phyloP scores from a whole-genome alignment of 2,329 filamentous ascomycete genomes.

The Acrocalymma vagum region DNA sequence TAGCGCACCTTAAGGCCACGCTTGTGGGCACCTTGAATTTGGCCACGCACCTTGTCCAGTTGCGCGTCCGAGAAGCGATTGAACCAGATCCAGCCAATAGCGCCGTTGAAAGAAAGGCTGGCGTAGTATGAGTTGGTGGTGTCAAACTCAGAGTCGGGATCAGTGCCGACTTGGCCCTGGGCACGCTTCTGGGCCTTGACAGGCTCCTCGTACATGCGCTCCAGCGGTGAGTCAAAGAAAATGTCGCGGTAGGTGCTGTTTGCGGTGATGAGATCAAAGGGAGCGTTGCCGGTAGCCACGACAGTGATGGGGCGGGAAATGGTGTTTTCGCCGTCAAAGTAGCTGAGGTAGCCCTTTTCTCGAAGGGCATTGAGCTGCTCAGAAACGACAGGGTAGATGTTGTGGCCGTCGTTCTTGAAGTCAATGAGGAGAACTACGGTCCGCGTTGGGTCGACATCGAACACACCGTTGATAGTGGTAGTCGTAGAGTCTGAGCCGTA shows the following conservation, averaged over 20 bases:
- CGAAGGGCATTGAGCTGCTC: slow-evolving; percentile 58
- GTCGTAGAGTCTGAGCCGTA: too few species aligned
- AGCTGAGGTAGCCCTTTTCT: slow-evolving; percentile 58
- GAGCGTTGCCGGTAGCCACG: slow-evolving; percentile 63
- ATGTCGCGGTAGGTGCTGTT: slow-evolving; percentile 61
- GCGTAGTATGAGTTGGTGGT: slow-evolving; percentile 72
- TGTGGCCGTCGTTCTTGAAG: slow-evolving; percentile 52
- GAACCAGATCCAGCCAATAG: slow-evolving; percentile 62
- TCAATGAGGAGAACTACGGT: slow-evolving; percentile 63
- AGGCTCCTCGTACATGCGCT: slow-evolving; percentile 44
- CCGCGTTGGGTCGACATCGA: slow-evolving; percentile 58
- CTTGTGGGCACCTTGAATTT: slow-evolving; percentile 61
- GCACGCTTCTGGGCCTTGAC: slow-evolving; percentile 5
- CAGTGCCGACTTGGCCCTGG: slow-evolving; percentile 57
- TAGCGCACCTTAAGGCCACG: slow-evolving; percentile 65
- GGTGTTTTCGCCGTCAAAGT: slow-evolving; percentile 57
- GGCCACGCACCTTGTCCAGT: slow-evolving; percentile 56
- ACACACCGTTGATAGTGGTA: slow-evolving; percentile 56
- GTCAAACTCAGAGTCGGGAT: slow-evolving; percentile 46
- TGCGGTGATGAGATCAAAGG: slow-evolving; percentile 56
- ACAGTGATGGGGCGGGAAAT: slow-evolving; percentile 58
- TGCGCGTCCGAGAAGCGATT: slow-evolving; percentile 58
- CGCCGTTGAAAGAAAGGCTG: slow-evolving; percentile 63
- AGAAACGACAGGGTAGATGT: slow-evolving; percentile 46
- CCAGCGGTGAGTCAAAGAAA: slow-evolving; percentile 63